Evolutionary conservation across 2,329 filamentous ascomycete species (phyloP), one percentile per base, ranked within the genome.

Genomic region (Lachnellula subtilissima): DNA sequence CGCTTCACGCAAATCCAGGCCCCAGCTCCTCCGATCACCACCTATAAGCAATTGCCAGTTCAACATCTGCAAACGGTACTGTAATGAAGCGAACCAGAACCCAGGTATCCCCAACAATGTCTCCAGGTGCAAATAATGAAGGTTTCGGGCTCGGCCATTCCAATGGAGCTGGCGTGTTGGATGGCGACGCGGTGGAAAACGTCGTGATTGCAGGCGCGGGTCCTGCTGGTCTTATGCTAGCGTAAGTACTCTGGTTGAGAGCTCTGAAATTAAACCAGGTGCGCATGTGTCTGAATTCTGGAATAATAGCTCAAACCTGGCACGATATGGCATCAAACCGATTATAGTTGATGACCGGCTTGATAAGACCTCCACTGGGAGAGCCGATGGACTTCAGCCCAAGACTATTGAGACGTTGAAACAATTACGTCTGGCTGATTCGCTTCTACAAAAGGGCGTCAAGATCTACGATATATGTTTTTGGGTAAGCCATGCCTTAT

Each of bases 261-360:
- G 9, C 9, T 35, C 28, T 50, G 7, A 50, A 15, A 5, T 39
- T 45, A 15, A 35, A 32, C 12, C 6, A 37, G 45, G 22, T 25
- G 12, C 12, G n/a, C 7, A 14, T 32, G 28, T 32, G 45, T 7
- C 45, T 28, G 45, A 48, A 25, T 17, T 17, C 14, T 25, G 14
- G 14, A 17, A 40, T 9, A 1, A 52, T 60, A 81, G 78, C 14
- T 75, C 76, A 36, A 79, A 82, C 61, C 75, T 90, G 37, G 80
- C 81, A 17, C 78, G 86, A 8, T 88, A 82, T 64, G 87, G 86
- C 14, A 82, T 89, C 64, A 82, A 82, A 54, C 78, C 82, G 3
- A 77, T 79, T 42, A 78, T 90, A 46, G 76, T 90, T 49, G 88
- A 91, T 72, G 85, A 90, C 67, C 75, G 87, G 60, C 75, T 81